These are phyloP conservation scores for Sodiomyces alkalinus DNA, from an alignment of 2,329 filamentous ascomycete species.

Conservation along the genomic window DNA sequence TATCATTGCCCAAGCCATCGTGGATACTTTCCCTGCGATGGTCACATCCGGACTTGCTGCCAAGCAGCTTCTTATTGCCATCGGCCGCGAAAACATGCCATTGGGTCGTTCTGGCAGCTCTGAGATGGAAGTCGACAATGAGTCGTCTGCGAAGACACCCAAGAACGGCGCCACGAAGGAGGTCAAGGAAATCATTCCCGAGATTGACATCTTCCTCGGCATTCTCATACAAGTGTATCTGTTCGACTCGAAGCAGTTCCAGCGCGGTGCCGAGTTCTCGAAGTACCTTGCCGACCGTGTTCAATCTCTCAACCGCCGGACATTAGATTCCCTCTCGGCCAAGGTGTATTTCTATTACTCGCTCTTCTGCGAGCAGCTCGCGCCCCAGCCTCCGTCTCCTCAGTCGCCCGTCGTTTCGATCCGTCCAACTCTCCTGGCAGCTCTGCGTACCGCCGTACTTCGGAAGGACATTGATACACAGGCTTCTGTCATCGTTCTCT, in stretches of 20 bases:
- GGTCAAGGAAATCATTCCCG: conserved; percentile 65
- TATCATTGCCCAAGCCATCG: conserved; percentile 66
- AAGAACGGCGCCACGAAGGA: conserved; percentile 49
- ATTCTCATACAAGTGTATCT: conserved; percentile 79
- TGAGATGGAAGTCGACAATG: conserved; percentile 62
- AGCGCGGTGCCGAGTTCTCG: conserved; percentile 75
- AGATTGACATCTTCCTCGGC: conserved; percentile 78
- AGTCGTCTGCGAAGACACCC: conserved; percentile 29
- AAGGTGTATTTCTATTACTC: conserved; percentile 98
- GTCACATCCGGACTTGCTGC: conserved; percentile 48
- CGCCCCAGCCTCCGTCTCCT: conserved; percentile 75
- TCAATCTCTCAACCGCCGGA: conserved; percentile 80
- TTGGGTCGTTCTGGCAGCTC: conserved; percentile 40
- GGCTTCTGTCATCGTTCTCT: conserved; percentile 83
- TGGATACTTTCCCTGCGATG: conserved; percentile 57
- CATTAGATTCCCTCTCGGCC: conserved; percentile 81
- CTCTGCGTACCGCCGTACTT: conserved; percentile 85
- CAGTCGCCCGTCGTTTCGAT: conserved; percentile 78
- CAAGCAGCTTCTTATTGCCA: conserved; percentile 52
- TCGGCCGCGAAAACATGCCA: conserved; percentile 50
- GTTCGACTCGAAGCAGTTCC: conserved; percentile 68
- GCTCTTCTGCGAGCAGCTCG: conserved; percentile 83
- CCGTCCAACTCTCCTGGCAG: conserved; percentile 71
- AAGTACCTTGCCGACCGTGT: conserved; percentile 69
- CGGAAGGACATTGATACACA: conserved; percentile 97